Evolutionary conservation across 805 yeast genomes (phyloP).

Genomic region (Phaffomyces antillensis): DNA sequence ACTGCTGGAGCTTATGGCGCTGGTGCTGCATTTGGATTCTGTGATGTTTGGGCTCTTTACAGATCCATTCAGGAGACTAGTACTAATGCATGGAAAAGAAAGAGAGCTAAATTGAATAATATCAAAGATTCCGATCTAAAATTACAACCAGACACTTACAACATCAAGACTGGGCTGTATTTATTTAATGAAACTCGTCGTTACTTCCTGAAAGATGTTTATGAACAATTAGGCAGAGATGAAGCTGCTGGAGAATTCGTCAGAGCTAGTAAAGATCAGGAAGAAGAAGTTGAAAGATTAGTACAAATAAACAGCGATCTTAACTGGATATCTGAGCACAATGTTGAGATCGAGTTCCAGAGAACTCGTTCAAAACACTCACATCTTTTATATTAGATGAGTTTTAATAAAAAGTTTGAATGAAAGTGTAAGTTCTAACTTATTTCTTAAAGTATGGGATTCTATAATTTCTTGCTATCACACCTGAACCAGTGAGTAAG

Average conservation of each 20-base stretch:
- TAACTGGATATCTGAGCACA: not conserved
- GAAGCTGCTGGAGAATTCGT: not conserved
- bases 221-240: not conserved
- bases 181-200: slow-evolving; percentile 1
- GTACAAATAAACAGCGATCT: not conserved
- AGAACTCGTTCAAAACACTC: not conserved
- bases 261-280: not conserved
- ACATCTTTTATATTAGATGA: too few species aligned
- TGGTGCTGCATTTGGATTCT: slow-evolving; percentile 1
- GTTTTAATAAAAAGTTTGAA: too few species aligned
- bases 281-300: not conserved
- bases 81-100: not conserved
- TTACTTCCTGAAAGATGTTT: not conserved
- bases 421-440: too few species aligned
- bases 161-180: not conserved
- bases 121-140: not conserved
- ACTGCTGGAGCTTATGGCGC: not conserved
- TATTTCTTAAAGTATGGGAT: too few species aligned
- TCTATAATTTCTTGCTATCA: too few species aligned
- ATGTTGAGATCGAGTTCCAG: not conserved
- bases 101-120: not conserved
- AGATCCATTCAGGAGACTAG: not conserved
- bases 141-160: not conserved
- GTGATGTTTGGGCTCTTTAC: not conserved
- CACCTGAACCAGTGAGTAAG: too few species aligned